Base-by-base conservation (phyloP, 805 yeast genomes). In the Pichia californica region DNA sequence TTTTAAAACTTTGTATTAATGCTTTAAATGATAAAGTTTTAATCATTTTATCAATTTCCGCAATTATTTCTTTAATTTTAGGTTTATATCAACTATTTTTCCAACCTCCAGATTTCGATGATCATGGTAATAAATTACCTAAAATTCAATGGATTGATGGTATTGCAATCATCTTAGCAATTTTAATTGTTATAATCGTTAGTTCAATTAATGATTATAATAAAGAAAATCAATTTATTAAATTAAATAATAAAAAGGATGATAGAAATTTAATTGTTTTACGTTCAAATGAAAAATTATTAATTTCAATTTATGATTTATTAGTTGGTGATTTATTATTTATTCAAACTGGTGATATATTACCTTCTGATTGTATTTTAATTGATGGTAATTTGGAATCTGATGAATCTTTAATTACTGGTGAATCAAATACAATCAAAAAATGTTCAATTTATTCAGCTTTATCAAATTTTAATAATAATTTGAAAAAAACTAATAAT, bases 131-230 rank as follows among this genome's bases (percentile, higher is more conserved):
- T 19, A 70, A 77, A 18, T 62, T 79, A 43, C 96, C 97, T 15
- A 77, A 80, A 55, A 94, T 93, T 27, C 96, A 91, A 56, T 93
- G 98, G 97, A 96, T 94, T 38, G 99, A 93, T 69, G 99, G 99
- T 53, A 95, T 89, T 31, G 99, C 99, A 32, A 93, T 93, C 58
- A 76, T 93, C 53, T 83, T 83, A 4, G 99, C 99, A 18, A 85
- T 93, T 20, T 56, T 78, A 5, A 91, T 93, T 47, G 98, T 93
- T 28, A 96, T 91, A 5, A 51, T 87, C 3, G 99, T 94, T 13
- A 95, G 97, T 39, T 93, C 96, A 2, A 83, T 77, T n/a, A 93
- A 93, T 62, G 99, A 93, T 65, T 93, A 84, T 69, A 96, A 93
- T 60, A 94, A 94, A 62, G 99, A 93, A 61, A 69, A 88, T 14